Base-by-base conservation (phyloP, 495 filamentous ascomycete genomes). In the Penicillium canariense region DNA sequence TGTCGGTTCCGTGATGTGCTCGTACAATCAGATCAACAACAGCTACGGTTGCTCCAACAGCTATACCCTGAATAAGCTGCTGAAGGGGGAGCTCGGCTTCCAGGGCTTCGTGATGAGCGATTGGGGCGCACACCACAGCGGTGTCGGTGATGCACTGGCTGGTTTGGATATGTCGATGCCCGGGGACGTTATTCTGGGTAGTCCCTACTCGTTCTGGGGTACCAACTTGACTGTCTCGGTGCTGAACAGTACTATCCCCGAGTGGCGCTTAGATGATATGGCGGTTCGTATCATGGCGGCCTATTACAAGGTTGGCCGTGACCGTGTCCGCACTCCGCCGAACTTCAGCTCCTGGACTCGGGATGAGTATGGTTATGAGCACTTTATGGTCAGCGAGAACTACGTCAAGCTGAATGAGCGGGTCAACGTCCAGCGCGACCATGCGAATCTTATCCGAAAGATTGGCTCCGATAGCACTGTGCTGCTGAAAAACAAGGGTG, bases 91-190 rank as follows among this genome's bases (percentile, higher is more conserved):
- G 66, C 79, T 97, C 6, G 92, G 87, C 26, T 98, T 96, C 79
- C 94, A 97, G 73, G 93, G 93, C 9, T 96, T 96, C 64, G 78
- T 93, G 58, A 89, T 93, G 87, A 91, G 83, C 56, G 91, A 96
- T 65, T 96, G 91, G 91, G 75, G 81, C 66, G 91, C 89, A 5
- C 91, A 96, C 62, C 88, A 95, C 68, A 82, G 86, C 15, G 94
- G 94, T 65, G 91, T 87, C 15, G 79, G 83, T 27, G 78, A 78
- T 52, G 88, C 90, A 27, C 73, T 91, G 23, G 94, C 94, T 43
- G 94, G 94, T 49, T 71, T 97, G 42, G 93, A 98, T 65, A 95
- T 96, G 91, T 83, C 85, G 9, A 97, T 97, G 92, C 92, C 94
- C 34, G 93, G 94, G 55, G 94, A 98, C 62, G 81, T 85, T 6